Conservation (phyloP, 2,329 filamentous ascomycete genomes). For the Colletotrichum ledebouriae region DNA sequence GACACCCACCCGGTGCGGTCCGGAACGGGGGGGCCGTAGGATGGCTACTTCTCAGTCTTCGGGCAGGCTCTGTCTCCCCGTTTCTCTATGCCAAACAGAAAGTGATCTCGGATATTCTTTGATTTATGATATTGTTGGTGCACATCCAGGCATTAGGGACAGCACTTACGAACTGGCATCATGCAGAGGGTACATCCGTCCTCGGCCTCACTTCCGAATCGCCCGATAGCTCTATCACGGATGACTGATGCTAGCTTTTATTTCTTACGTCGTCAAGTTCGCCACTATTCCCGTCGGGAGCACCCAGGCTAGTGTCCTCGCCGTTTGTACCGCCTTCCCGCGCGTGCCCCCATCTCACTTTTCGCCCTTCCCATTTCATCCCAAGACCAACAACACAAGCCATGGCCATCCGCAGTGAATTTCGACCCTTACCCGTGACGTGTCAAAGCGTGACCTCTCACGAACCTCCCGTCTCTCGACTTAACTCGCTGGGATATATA, state of each 20-base stretch:
- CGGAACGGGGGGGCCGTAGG: conserved; percentile 1
- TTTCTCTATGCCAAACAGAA: conserved; percentile 17
- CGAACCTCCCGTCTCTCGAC: background rate
- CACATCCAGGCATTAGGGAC: background rate
- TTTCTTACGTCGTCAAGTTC: background rate
- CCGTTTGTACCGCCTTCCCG: conserved; percentile 27
- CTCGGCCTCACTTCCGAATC: conserved; percentile 4
- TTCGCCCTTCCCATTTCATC: background rate
- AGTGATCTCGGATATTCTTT: background rate
- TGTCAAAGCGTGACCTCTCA: conserved; percentile 3
- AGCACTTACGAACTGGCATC: background rate
- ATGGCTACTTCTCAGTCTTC: background rate
- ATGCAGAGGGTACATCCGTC: background rate
- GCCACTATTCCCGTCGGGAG: conserved; percentile 11
- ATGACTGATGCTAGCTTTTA: background rate
- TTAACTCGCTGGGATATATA: conserved; percentile 30
- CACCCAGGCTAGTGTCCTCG: background rate
- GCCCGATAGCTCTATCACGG: background rate
- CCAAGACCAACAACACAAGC: background rate
- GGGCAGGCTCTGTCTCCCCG: background rate
- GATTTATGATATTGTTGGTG: conserved; percentile 5
- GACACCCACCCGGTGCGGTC: conserved; percentile 13
- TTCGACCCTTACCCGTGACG: conserved; percentile 7
- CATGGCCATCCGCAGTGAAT: conserved; percentile 14
- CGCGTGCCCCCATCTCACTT: background rate